A percentile compares a stretch with the other conserved stretches of the same genome.
phyloP scores from a whole-genome alignment of 352 stramenopile species.

The Globisporangium acanthophoron region DNA sequence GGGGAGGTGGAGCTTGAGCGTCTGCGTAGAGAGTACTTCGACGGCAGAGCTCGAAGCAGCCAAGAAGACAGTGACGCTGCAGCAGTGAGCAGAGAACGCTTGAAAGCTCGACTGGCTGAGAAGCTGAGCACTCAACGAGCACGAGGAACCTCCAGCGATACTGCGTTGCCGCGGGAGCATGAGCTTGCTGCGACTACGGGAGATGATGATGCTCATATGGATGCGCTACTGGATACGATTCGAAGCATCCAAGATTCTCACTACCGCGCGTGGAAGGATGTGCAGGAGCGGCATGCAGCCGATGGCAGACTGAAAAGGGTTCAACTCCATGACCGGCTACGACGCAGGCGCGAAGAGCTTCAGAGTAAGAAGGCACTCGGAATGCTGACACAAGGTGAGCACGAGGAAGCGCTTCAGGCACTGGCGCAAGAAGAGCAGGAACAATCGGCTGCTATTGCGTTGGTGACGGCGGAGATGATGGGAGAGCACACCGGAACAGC shows the following conservation, averaged over 20 bases:
- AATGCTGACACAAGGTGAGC: constrained; percentile 4
- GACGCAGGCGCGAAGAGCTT: constrained; percentile 24
- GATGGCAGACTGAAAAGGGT: constrained; percentile 26
- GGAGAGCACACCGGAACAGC: constrained; percentile 14
- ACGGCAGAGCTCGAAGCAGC: constrained; percentile 8
- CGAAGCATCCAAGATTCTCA: constrained; percentile 28
- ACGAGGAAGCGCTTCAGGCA: not conserved
- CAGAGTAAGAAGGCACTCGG: constrained; percentile 6
- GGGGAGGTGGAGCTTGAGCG: constrained; percentile 23
- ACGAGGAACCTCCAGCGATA: not conserved
- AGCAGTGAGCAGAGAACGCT: not conserved
- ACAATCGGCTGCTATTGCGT: constrained; percentile 14
- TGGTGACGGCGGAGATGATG: constrained; percentile 10
- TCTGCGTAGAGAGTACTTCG: constrained; percentile 20
- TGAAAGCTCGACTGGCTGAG: constrained; percentile 2
- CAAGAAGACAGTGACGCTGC: constrained; percentile 15
- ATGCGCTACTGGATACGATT: constrained; percentile 20
- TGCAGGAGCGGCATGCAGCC: constrained; percentile 23
- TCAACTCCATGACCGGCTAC: constrained; percentile 26
- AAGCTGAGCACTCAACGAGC: not conserved
- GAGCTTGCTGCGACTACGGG: not conserved
- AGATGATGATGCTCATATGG: not conserved
- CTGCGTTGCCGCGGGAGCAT: not conserved
- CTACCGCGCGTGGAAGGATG: constrained; percentile 21
- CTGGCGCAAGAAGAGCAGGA: constrained; percentile 19